Conservation (phyloP, 1,284 basidiomycete species). For the Schizophyllum amplum region DNA sequence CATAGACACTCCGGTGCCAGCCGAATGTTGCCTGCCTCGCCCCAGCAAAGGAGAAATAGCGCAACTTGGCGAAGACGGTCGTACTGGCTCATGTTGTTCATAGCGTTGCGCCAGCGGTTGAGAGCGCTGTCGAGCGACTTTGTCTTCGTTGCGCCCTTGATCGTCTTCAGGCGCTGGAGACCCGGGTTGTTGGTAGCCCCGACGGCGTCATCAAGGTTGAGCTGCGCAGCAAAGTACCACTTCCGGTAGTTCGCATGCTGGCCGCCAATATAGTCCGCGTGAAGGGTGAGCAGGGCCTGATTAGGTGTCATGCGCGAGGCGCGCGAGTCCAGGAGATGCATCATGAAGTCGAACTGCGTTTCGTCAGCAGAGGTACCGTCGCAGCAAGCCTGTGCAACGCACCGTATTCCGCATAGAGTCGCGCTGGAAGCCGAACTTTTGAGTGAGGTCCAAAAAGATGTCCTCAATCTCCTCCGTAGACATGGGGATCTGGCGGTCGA, state of each 20-base stretch:
- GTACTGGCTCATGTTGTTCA: slow-evolving; percentile 99
- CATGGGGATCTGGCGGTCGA: slow-evolving; percentile 91
- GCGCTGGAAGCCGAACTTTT: slow-evolving; percentile 98
- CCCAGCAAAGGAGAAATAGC: slow-evolving; percentile 95
- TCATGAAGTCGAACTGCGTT: slow-evolving; percentile 88
- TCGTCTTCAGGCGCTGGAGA: slow-evolving; percentile 80
- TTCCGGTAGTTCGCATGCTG: slow-evolving; percentile 96
- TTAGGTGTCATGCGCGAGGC: slow-evolving; percentile 98
- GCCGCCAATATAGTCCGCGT: slow-evolving; percentile 98
- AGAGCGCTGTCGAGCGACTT: slow-evolving; percentile 92
- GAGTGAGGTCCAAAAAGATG: slow-evolving; percentile 95
- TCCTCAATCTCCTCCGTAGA: slow-evolving; percentile 99
- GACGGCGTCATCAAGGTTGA: slow-evolving; percentile 98
- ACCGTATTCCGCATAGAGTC: slow-evolving; percentile 91
- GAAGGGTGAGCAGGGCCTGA: slow-evolving; percentile 91
- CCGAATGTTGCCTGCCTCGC: slow-evolving; percentile 94
- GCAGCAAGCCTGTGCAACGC: slow-evolving; percentile 17
- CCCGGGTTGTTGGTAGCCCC: slow-evolving; percentile 93
- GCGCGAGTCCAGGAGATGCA: slow-evolving; percentile 95
- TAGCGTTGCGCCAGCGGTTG: slow-evolving; percentile 94
- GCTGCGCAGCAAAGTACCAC: slow-evolving; percentile 99
- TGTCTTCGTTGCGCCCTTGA: slow-evolving; percentile 60
- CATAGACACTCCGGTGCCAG: slow-evolving; percentile 97
- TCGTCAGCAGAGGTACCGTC: slow-evolving; percentile 2
- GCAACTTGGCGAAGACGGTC: slow-evolving; percentile 95